Evolutionary conservation across 2,329 filamentous ascomycete genomes (phyloP).

Genomic region (Aspergillus cejpii): DNA sequence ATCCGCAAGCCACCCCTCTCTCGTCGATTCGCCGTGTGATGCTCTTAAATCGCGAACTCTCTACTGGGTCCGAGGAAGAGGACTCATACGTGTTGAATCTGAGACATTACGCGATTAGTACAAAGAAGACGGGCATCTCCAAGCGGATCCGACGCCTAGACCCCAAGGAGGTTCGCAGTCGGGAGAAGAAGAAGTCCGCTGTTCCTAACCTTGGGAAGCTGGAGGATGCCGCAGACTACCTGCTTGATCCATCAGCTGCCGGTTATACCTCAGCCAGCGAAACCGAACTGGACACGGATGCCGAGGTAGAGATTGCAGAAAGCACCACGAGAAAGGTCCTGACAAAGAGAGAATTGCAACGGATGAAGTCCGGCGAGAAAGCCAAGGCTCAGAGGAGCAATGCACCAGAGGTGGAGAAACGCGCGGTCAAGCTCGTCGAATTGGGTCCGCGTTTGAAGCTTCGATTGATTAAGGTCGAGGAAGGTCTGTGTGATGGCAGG

Average conservation of each 20-base stretch:
- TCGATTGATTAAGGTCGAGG: slow-evolving; percentile 90
- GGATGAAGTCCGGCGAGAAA: slow-evolving; percentile 41
- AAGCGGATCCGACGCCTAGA: slow-evolving; percentile 77
- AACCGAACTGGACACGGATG: slow-evolving; percentile 88
- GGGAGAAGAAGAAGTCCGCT: slow-evolving; percentile 57
- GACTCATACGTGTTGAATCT: slow-evolving; percentile 77
- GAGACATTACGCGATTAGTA: slow-evolving; percentile 91
- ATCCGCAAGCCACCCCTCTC: slow-evolving; percentile 80
- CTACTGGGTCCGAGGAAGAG: slow-evolving; percentile 40
- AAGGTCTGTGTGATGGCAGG: slow-evolving; percentile 81
- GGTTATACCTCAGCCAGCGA: slow-evolving; percentile 92
- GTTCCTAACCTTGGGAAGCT: slow-evolving; percentile 86
- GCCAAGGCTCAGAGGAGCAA: slow-evolving; percentile 42
- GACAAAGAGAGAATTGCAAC: slow-evolving; percentile 47
- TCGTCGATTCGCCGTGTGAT: slow-evolving; percentile 89
- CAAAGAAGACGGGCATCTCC: slow-evolving; percentile 75
- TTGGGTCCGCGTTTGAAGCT: slow-evolving; percentile 84
- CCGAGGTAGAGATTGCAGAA: slow-evolving; percentile 79
- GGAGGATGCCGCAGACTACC: slow-evolving; percentile 89
- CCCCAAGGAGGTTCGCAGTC: slow-evolving; percentile 71
- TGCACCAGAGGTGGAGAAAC: slow-evolving; percentile 61
- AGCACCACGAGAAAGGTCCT: slow-evolving; percentile 48
- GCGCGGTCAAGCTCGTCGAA: slow-evolving; percentile 86
- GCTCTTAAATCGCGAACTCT: slow-evolving; percentile 72
- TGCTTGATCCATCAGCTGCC: slow-evolving; percentile 70